phyloP scores from a whole-genome alignment of 345 rosid species.

The Eucalyptus sp. region DNA sequence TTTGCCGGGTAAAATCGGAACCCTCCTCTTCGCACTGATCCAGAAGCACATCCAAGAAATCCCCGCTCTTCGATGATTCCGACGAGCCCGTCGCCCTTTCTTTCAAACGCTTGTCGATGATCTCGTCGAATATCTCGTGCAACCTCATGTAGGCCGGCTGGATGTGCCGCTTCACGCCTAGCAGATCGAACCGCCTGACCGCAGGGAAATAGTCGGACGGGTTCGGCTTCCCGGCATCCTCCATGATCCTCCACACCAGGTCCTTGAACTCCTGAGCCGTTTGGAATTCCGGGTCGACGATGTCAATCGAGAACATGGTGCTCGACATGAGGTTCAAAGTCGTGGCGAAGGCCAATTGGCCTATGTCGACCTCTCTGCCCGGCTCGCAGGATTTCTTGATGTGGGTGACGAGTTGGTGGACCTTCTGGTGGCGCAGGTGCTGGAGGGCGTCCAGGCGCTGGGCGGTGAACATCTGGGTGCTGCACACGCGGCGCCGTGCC shows the following conservation, averaged over 20 bases:
- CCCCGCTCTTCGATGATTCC: neutral
- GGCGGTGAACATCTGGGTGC: constrained; percentile 12
- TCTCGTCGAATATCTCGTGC: constrained; percentile 12
- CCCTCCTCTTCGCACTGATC: constrained; percentile 6
- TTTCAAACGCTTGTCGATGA: constrained; percentile 14
- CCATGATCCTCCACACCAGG: constrained; percentile 15
- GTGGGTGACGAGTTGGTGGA: constrained; percentile 12
- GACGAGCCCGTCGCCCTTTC: neutral
- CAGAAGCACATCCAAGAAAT: constrained; percentile 28
- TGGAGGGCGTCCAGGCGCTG: constrained; percentile 12
- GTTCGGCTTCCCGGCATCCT: constrained; percentile 19
- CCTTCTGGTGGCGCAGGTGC: constrained; percentile 15
- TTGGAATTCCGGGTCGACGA: constrained; percentile 10
- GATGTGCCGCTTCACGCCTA: constrained; percentile 14
- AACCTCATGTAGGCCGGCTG: constrained; percentile 1
- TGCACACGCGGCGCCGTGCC: constrained; percentile 24
- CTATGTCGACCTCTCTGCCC: constrained; percentile 3
- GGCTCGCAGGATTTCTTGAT: neutral
- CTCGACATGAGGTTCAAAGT: constrained; percentile 19
- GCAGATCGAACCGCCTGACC: constrained; percentile 16
- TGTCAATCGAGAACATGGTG: constrained; percentile 15
- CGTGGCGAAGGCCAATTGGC: constrained; percentile 11
- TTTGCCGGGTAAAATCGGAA: constrained; percentile 2
- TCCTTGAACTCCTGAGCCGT: constrained; percentile 21
- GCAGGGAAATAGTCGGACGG: constrained; percentile 25